Evolutionary conservation across 2,329 filamentous ascomycete species (phyloP).

Genomic region (Monosporascus sp.): DNA sequence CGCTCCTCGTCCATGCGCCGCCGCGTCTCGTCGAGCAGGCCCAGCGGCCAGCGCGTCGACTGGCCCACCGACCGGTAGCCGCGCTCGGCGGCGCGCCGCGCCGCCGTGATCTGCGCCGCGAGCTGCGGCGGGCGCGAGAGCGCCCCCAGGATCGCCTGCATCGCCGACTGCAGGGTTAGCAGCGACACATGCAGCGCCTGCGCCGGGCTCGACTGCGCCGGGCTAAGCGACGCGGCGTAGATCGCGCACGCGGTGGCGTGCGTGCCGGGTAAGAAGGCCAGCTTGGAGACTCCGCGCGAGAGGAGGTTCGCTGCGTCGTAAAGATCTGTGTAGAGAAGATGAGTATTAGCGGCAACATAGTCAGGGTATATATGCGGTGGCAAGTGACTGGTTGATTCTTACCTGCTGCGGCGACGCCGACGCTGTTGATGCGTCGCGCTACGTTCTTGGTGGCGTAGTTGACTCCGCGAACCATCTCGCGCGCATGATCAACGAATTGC

Average conservation of each 20-base stretch:
- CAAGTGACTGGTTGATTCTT: slow-evolving; percentile 20
- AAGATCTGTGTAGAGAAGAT: slow-evolving; percentile 50
- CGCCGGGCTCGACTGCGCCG: slow-evolving; percentile 69
- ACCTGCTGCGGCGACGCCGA: slow-evolving; percentile 62
- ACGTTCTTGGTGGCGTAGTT: slow-evolving; percentile 79
- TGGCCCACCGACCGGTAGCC: slow-evolving; percentile 70
- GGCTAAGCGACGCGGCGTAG: slow-evolving; percentile 62
- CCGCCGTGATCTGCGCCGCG: slow-evolving; percentile 68
- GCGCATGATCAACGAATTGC: slow-evolving; percentile 84
- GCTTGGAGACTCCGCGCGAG: slow-evolving; percentile 45
- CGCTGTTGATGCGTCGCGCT: slow-evolving; percentile 70
- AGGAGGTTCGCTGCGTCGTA: slow-evolving; percentile 59
- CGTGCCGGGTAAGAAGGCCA: slow-evolving; percentile 62
- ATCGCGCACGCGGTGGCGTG: slow-evolving; percentile 68
- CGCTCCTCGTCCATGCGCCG: slow-evolving; percentile 72
- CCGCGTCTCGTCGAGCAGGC: slow-evolving; percentile 81
- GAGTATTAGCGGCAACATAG: slow-evolving; percentile 14
- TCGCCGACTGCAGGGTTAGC: slow-evolving; percentile 76
- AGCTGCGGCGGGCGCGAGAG: slow-evolving; percentile 75
- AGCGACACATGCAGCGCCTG: slow-evolving; percentile 70
- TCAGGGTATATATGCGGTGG: not conserved
- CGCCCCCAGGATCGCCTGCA: slow-evolving; percentile 73
- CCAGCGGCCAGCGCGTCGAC: slow-evolving; percentile 73
- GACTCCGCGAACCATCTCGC: slow-evolving; percentile 81
- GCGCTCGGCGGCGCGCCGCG: slow-evolving; percentile 73